A percentile compares a stretch with the other conserved stretches of the same genome.
phyloP scores from a whole-genome alignment of 148 eudicot species.

The Beta vulgaris region DNA sequence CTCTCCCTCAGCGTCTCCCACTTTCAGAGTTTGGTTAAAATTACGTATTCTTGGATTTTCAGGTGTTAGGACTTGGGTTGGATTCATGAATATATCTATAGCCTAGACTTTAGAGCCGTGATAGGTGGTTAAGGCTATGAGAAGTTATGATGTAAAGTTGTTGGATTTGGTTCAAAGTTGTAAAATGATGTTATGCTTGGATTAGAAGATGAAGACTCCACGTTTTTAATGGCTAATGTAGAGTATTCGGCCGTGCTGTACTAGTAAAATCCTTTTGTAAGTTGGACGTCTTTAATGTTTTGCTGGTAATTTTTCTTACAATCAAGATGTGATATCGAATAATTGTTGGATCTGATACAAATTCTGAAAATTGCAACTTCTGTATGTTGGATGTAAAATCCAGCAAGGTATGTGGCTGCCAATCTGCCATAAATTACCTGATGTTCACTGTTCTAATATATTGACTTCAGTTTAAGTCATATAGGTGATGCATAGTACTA shows the following conservation, averaged over 20 bases:
- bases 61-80: background rate
- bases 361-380: background rate
- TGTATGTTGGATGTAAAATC: background rate
- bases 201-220: background rate
- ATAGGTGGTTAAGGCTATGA: background rate
- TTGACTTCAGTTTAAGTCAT: background rate
- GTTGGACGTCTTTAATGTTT: background rate
- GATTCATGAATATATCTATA: background rate
- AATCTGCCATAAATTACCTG: background rate
- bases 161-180: background rate
- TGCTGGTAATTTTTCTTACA: background rate
- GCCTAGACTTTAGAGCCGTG: too few relatives aligned
- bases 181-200: background rate
- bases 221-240: background rate
- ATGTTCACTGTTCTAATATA: background rate
- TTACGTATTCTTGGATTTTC: background rate
- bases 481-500: background rate
- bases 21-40: too few relatives aligned
- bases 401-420: background rate
- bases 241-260: background rate
- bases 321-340: background rate
- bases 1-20: too few relatives aligned
- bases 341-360: background rate
- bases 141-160: background rate
- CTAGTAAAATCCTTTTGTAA: background rate